Percentiles rank a stretch among this genome's conserved stretches.
phyloP scores from a whole-genome alignment of 163 green algal species.

The Picocystis sp. region DNA sequence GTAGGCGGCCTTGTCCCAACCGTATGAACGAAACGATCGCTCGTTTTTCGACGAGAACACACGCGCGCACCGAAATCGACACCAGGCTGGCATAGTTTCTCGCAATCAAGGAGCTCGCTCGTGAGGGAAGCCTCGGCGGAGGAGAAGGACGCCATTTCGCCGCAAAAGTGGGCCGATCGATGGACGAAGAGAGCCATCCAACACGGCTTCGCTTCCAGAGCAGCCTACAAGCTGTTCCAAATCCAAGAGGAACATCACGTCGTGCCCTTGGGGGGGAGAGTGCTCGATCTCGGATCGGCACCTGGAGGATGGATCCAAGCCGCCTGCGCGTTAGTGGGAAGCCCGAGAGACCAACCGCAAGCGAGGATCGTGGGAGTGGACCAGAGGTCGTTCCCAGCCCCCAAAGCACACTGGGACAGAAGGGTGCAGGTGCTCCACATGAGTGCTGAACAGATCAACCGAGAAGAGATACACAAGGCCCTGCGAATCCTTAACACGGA shows the following conservation, averaged over 20 bases:
- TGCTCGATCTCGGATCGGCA: slow-evolving; percentile 73
- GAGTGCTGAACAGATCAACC: slow-evolving; percentile 35
- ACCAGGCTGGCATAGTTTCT: too few species aligned
- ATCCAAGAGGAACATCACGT: slow-evolving; percentile 69
- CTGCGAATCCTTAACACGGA: slow-evolving; percentile 13
- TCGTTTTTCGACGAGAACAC: too few species aligned
- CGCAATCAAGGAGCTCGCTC: too few species aligned
- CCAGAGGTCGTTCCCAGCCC: background rate
- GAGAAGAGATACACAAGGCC: slow-evolving; percentile 25
- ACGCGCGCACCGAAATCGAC: too few species aligned
- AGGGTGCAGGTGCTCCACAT: slow-evolving; percentile 40
- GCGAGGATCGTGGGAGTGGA: slow-evolving; percentile 1
- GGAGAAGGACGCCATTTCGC: too few species aligned
- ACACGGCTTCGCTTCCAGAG: slow-evolving; percentile 47
- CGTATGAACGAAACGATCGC: too few species aligned
- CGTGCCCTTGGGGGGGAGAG: slow-evolving; percentile 37
- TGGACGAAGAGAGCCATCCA: background rate
- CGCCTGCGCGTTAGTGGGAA: slow-evolving; percentile 23
- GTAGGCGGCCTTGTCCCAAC: too few species aligned
- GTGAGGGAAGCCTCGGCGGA: too few species aligned
- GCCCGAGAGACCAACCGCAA: slow-evolving; percentile 2
- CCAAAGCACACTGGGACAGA: slow-evolving; percentile 28
- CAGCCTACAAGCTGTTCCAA: slow-evolving; percentile 68
- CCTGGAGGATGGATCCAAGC: slow-evolving; percentile 62
- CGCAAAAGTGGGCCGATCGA: too few species aligned